Evolutionary conservation across 1,284 basidiomycete genomes (phyloP).

Genomic region (Papiliotrema flavescens): DNA sequence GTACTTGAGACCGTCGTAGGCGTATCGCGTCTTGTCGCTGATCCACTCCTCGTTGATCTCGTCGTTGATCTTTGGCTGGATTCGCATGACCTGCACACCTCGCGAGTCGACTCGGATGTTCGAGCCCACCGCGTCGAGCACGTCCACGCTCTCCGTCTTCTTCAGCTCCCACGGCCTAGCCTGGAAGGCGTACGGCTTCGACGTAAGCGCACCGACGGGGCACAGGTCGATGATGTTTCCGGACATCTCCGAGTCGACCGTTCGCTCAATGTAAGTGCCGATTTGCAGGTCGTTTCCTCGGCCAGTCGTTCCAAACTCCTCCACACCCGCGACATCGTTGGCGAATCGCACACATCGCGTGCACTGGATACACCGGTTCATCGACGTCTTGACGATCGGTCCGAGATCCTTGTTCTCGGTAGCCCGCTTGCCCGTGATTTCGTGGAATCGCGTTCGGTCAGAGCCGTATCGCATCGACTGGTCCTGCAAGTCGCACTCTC

Average conservation of each 20-base stretch:
- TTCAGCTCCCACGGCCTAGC: conserved; percentile 98
- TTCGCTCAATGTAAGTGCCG: conserved; percentile 97
- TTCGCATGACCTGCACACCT: conserved; percentile 93
- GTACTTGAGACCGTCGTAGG: conserved; percentile 92
- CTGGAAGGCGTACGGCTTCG: conserved; percentile 96
- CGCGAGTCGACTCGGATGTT: conserved; percentile 97
- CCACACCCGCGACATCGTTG: conserved; percentile 97
- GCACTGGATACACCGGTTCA: conserved; percentile 99
- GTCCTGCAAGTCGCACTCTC: conserved; percentile 98
- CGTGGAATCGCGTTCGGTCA: conserved; percentile 95
- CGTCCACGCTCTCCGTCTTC: conserved; percentile 95
- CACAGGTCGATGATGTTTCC: conserved; percentile 98
- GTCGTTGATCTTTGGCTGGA: conserved; percentile 94
- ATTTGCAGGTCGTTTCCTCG: conserved; percentile 99
- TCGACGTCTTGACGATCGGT: conserved; percentile 95
- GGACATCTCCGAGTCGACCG: conserved; percentile 94
- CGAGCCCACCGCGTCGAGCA: conserved; percentile 95
- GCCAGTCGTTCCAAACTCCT: conserved; percentile 94
- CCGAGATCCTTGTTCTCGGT: conserved; percentile 99
- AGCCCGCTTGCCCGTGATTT: conserved; percentile 95
- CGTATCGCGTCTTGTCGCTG: conserved; percentile 97
- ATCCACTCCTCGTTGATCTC: conserved; percentile 99
- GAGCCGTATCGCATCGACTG: conserved; percentile 99
- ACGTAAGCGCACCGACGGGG: conserved; percentile 91
- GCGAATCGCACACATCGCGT: conserved; percentile 98